phyloP scores from a whole-genome alignment of 2,329 filamentous ascomycete genomes.

The Claviceps sp. region DNA sequence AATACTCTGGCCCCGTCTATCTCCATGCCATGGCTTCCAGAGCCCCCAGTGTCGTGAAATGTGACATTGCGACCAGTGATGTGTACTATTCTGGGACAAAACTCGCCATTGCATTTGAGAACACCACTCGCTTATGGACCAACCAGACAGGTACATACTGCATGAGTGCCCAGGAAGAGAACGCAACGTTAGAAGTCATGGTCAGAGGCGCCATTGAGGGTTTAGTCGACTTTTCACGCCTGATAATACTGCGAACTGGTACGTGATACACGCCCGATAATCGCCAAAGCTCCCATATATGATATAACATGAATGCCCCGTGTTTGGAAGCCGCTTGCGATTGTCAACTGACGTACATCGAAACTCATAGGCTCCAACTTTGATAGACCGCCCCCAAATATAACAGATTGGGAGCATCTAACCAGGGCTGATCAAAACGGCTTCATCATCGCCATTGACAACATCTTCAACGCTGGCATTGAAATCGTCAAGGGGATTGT shows the following conservation, averaged over 20 bases:
- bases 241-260: conserved; percentile 55
- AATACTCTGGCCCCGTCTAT: conserved; percentile 31
- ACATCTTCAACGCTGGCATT: conserved; percentile 53
- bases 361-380: conserved; percentile 45
- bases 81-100: conserved; percentile 55
- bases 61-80: conserved; percentile 57
- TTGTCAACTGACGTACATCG: too few relatives aligned
- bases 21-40: conserved; percentile 28
- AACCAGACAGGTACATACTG: conserved; percentile 57
- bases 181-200: conserved; percentile 52
- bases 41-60: conserved; percentile 44
- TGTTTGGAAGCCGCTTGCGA: not conserved
- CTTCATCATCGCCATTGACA: conserved; percentile 48
- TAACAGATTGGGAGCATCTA: conserved; percentile 45
- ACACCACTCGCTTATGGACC: conserved; percentile 49
- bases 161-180: conserved; percentile 61
- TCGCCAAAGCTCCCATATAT: too few relatives aligned
- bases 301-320: too few relatives aligned
- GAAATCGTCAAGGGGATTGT: conserved; percentile 53
- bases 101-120: conserved; percentile 50
- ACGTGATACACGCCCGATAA: conserved; percentile 3
- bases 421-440: conserved; percentile 47
- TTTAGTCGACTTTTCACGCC: conserved; percentile 50
- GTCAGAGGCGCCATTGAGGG: conserved; percentile 43
- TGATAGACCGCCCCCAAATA: conserved; percentile 50